Base-by-base conservation (phyloP, 345 rosid species). In the Psidium friedrichsthalianum region DNA sequence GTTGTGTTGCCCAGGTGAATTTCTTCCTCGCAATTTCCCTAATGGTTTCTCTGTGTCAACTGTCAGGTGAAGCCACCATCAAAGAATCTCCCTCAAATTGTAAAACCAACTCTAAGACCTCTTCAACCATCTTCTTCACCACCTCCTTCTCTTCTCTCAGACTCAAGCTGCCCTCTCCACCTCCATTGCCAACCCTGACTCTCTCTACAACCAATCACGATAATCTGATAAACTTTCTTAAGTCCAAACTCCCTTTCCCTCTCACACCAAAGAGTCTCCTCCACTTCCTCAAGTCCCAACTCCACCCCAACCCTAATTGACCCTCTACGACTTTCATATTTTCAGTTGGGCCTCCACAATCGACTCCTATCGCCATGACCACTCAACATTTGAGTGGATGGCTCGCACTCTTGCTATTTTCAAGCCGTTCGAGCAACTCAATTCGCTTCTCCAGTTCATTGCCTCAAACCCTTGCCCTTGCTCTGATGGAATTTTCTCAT, bases 401-500 rank as follows among this genome's bases (percentile, higher is more conserved):
- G 94, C 92, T 49, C 88, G 91, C 42, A 92, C 94, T 53, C 98
- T 94, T 14, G 91, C 95, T 84, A 86, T 91, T 87, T 87, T 90
- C 98, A 29, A 90, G 93, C 90, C 93, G 98, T 2, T 94, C 82
- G 47, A 87, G 6, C 93, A 90, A 55, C 97, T 96, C 61, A 40
- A 51, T 32, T 88, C 90, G 27, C 93, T 96, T 81, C 96, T 96
- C 69, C 87, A 85, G 51, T 95, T 93, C 85, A 84, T 95, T 40
- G 89, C 93, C 0, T 83, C 98, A 1, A 94, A 90, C 61, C 96
- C 95, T 8, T 96, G 98, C 82, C 98, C 98, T 0, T 96, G 99
- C 53, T 91, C 97, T 22, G 93, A 93, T 69, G 98, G 98, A 84
- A 96, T 95, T 89, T 96, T 96, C 92, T 94, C 96, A 84, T 96